Evolutionary conservation across 202 grass and related monocot species (phyloP), one percentile per base, ranked within the genome.

Genomic region (Panicum virgatum): DNA sequence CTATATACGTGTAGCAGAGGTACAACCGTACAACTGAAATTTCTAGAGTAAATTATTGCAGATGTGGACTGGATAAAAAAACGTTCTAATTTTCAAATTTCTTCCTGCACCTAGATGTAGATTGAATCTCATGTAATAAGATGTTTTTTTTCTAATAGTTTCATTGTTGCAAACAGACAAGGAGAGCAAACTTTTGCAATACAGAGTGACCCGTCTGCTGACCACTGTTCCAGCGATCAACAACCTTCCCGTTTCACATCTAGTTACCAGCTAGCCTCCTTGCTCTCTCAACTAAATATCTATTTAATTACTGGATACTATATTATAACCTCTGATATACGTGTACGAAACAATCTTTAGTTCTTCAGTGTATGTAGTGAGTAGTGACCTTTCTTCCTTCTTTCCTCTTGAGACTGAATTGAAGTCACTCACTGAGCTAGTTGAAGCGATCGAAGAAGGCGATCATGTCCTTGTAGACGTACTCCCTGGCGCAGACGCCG

Each of bases 391-490:
- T 23, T 64, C 11, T 27, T 23, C 13, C 13, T 37, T n/a, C n/a
- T n/a, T 23, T 29, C 2, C 0, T 30, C 3, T 51, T 10, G 15
- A 22, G 22, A 7, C 43, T 62, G 8, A 7, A 7, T 30, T 51
- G 8, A 7, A 61, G 27, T 9, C 20, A 30, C 5, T 7, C 0
- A 53, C 12, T 34, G 22, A 60, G 12, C 75, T 85, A 88, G 54
- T 83, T 81, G 82, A 91, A 88, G 11, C 82, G 69, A n/a, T 83
- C 62, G 53, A 98, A 83, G 87, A 93, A 95, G 9, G 79, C 79
- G 7, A 93, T 80, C 42, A 95, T 50, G 12, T 82, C 54, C 4
- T 82, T 72, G 71, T 98, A 98, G 57, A 95, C 90, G n/a, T 85
- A 65, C 0, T 88, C 78, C 75, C 86, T 98, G 16, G 88, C 96